Conservation (phyloP, 192 early-diverging fungal species). For the Coemansia sp. region DNA sequence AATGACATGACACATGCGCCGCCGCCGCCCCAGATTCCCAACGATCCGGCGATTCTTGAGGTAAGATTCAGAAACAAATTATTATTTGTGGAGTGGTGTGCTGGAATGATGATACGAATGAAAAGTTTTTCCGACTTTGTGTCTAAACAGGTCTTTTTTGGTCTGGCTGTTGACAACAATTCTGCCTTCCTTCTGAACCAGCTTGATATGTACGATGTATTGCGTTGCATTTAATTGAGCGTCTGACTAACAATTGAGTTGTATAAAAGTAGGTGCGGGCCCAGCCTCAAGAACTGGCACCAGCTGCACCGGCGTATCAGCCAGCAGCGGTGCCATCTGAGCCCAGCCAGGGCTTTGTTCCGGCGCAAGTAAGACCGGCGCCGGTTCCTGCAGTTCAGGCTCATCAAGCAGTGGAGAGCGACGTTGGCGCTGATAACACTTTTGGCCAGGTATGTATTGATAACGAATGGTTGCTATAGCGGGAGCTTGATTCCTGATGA, state of each 20-base stretch:
- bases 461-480: neutral
- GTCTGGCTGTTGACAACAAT: conserved; percentile 13
- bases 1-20: conserved; percentile 53
- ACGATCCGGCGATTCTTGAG: conserved; percentile 82
- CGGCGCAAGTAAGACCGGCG: neutral
- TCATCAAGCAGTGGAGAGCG: neutral
- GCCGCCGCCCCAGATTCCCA: conserved; percentile 59
- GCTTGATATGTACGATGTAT: neutral
- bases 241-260: neutral
- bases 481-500: conserved; percentile 15
- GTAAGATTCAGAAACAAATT: conserved; percentile 49
- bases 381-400: neutral
- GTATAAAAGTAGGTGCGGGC: neutral
- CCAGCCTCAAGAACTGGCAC: neutral
- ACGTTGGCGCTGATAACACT: neutral
- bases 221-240: neutral
- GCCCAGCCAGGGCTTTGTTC: neutral
- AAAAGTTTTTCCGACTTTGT: conserved; percentile 45
- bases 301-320: neutral
- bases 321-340: neutral
- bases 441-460: neutral
- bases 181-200: conserved; percentile 21
- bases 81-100: neutral
- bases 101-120: conserved; percentile 27
- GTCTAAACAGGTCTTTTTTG: conserved; percentile 20